Evolutionary conservation across 2,329 filamentous ascomycete species (phyloP).

Genomic region (Stemphylium vesicarium): DNA sequence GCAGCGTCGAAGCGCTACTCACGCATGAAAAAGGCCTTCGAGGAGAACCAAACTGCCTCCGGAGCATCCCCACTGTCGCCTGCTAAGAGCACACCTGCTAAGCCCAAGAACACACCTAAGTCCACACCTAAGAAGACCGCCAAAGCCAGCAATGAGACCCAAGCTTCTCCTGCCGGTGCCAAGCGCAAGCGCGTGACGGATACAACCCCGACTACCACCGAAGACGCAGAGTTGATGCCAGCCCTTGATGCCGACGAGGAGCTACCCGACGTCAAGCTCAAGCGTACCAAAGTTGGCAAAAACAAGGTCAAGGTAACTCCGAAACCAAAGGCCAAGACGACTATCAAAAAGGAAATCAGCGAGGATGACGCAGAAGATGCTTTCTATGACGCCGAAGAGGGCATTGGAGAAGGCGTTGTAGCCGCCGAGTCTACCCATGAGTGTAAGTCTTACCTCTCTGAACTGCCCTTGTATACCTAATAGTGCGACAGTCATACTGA

Average conservation of each 20-base stretch:
- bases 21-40: conserved; percentile 41
- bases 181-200: conserved; percentile 32
- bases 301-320: not conserved
- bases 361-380: not conserved
- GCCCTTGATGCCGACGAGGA: not conserved
- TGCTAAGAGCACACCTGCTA: not conserved
- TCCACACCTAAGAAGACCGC: conserved; percentile 8
- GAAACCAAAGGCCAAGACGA: conserved; percentile 2
- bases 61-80: not conserved
- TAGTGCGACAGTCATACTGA: not conserved
- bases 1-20: conserved; percentile 43
- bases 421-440: not conserved
- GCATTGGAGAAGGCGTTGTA: not conserved
- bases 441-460: not conserved
- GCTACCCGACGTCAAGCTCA: conserved; percentile 1
- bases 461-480: not conserved
- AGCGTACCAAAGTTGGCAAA: conserved; percentile 9
- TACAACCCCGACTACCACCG: conserved; percentile 6
- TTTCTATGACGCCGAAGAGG: conserved; percentile 16
- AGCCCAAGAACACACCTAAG: conserved; percentile 10
- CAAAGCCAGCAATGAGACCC: not conserved
- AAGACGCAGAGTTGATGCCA: conserved; percentile 3
- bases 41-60: conserved; percentile 22
- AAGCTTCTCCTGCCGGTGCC: not conserved
- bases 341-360: not conserved